Base-by-base conservation (phyloP, 2,329 filamentous ascomycete species). In the Hypoxylon sp. region DNA sequence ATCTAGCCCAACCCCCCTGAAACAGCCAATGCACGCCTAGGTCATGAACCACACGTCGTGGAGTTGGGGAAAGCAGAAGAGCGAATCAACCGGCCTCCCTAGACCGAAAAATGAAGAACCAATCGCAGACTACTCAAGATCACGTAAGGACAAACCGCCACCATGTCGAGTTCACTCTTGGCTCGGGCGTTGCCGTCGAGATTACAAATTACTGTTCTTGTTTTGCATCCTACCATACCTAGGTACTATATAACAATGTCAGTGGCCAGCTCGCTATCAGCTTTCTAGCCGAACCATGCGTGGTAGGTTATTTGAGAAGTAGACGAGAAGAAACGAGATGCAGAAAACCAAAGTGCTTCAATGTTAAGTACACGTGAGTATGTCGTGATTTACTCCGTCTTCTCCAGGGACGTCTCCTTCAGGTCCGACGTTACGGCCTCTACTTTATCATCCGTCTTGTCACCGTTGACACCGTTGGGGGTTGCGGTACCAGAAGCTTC, bases 341-440 rank as follows among this genome's bases (percentile, higher is more conserved):
- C 15, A 26, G 44, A 13, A 22, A 48, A 30, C 24, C 19, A 30
- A 48, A 13, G 44, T n/a, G 15, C 22, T 17, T 24, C 19, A n/a
- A 30, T 48, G 22, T 7, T 17, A 48, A 28, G 15, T 46, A 46
- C 43, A 46, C 43, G 44, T 30, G 24, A 48, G 24, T 28, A 48
- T 48, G 44, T 15, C 13, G 24, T 15, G 26, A 3, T 37, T 30
- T 37, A 37, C 26, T 22, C 32, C 44, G 22, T 85, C 63, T 86
- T 84, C 70, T 83, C 80, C 64, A 87, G 73, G 43, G 83, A 80
- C 58, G 79, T 76, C 68, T 85, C 79, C 79, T 86, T 82, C 59
- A 87, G 78, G 58, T 80, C 82, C 55, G 81, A 76, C 52, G 83
- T 81, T 57, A 82, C 81, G 63, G 85, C 84, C 41, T 85, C 87